These are phyloP conservation scores for Suhomyces yuchorum DNA, from an alignment of 1,139 yeast species.

Conservation along the genomic window DNA sequence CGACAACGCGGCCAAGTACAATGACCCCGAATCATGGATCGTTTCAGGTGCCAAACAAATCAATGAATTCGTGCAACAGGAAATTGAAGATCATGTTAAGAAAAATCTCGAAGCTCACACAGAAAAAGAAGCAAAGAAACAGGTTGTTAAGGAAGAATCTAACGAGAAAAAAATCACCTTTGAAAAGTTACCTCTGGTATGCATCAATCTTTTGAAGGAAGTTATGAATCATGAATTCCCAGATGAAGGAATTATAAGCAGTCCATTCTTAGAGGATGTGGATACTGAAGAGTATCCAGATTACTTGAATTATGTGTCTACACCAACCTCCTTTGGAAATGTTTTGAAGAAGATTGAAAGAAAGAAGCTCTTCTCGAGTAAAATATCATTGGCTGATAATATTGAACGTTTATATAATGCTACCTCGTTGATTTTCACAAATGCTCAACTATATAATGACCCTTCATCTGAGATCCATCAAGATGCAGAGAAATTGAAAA, in stretches of 20 bases:
- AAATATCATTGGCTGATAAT: conserved; percentile 36
- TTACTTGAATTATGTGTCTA: conserved; percentile 54
- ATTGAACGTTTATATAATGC: conserved; percentile 52
- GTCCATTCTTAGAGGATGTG: conserved; percentile 60
- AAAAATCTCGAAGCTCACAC: conserved; percentile 15
- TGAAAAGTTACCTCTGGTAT: conserved; percentile 27
- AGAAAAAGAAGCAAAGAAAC: conserved; percentile 19
- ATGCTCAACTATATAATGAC: conserved; percentile 61
- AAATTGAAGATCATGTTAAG: conserved; percentile 31
- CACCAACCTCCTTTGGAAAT: conserved; percentile 58
- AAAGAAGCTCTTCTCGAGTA: conserved; percentile 40
- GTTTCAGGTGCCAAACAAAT: conserved; percentile 56
- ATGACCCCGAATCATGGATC: conserved; percentile 62
- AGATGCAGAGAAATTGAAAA: conserved; percentile 52
- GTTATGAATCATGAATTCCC: conserved; percentile 47
- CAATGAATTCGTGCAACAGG: conserved; percentile 45
- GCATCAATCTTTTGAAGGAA: conserved; percentile 33
- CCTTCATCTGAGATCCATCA: conserved; percentile 56
- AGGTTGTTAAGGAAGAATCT: conserved; percentile 10
- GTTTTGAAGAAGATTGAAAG: conserved; percentile 45
- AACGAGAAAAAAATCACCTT: conserved; percentile 19
- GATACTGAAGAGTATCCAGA: conserved; percentile 61
- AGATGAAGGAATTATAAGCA: conserved; percentile 48
- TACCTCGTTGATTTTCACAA: conserved; percentile 51
- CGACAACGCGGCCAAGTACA: conserved; percentile 63